Percentiles rank a stretch among this genome's conserved stretches.
Evolutionary conservation across 768 basidiomycete species (phyloP).

Genomic region (Leccinum arenicola): DNA sequence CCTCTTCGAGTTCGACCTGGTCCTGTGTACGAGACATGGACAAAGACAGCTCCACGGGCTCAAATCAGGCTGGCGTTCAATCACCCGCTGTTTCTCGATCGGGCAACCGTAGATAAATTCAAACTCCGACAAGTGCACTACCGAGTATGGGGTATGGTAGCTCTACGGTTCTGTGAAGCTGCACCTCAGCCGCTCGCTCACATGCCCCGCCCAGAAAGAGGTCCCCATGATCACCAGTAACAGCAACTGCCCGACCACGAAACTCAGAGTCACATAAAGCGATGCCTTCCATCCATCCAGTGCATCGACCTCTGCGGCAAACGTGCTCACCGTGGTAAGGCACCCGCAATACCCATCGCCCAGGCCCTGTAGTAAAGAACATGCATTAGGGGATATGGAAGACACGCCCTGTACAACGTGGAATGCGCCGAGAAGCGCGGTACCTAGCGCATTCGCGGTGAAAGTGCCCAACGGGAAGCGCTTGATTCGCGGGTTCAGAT

Average conservation of each 20-base stretch:
- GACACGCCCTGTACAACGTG: slow-evolving; percentile 62
- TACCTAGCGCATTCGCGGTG: slow-evolving; percentile 70
- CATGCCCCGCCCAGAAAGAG: slow-evolving; percentile 49
- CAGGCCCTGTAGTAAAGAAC: slow-evolving; percentile 77
- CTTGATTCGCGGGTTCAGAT: slow-evolving; percentile 62
- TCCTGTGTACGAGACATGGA: slow-evolving; percentile 39
- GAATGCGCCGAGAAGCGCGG: slow-evolving; percentile 75
- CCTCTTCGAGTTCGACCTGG: slow-evolving; percentile 58
- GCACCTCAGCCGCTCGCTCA: slow-evolving; percentile 50
- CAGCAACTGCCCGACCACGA: slow-evolving; percentile 64
- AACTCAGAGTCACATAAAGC: slow-evolving; percentile 69
- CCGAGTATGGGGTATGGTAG: background rate
- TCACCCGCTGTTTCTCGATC: slow-evolving; percentile 21
- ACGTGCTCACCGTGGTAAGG: slow-evolving; percentile 92
- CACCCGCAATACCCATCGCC: slow-evolving; percentile 94
- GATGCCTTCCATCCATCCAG: slow-evolving; percentile 56
- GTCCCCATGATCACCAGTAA: slow-evolving; percentile 73
- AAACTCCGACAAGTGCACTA: slow-evolving; percentile 26
- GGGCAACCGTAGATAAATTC: slow-evolving; percentile 26
- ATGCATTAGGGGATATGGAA: slow-evolving; percentile 49
- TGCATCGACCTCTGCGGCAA: slow-evolving; percentile 73
- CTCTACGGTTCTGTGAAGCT: slow-evolving; percentile 30
- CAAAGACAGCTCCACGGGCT: slow-evolving; percentile 30
- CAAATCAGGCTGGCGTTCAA: slow-evolving; percentile 24
- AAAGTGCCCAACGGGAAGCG: slow-evolving; percentile 79